Percentiles rank a stretch among this genome's conserved stretches.
phyloP scores from a whole-genome alignment of 2,329 filamentous ascomycete genomes.

The Aspergillus aculeatus region DNA sequence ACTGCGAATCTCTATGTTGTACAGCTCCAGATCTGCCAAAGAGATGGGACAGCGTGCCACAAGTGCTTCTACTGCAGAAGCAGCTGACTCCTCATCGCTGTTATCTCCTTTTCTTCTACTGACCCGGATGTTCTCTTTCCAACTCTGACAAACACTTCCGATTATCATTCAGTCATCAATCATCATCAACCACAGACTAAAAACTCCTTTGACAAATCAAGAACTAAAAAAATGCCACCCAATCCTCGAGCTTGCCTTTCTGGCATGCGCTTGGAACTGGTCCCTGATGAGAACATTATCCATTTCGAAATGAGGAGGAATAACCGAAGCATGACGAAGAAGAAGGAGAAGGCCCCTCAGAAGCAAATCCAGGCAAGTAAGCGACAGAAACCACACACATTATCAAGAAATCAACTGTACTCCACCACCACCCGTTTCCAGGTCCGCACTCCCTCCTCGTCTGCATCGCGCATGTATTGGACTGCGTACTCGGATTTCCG shows the following conservation, averaged over 20 bases:
- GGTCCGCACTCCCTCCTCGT: constrained; percentile 31
- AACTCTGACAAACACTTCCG: background rate
- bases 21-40: background rate
- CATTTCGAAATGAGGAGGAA: background rate
- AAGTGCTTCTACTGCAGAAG: background rate
- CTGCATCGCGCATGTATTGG: constrained; percentile 32
- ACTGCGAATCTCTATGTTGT: background rate
- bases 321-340: background rate
- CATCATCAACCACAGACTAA: background rate
- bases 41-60: background rate
- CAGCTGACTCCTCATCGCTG: background rate
- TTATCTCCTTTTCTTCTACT: background rate
- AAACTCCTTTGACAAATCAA: background rate
- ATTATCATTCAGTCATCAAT: background rate
- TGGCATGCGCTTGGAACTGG: background rate
- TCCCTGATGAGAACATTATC: background rate
- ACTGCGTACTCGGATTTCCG: constrained; percentile 32
- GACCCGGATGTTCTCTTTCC: background rate
- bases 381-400: background rate
- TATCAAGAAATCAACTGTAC: constrained; percentile 27
- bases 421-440: constrained; percentile 39
- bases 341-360: constrained; percentile 2
- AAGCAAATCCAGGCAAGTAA: background rate
- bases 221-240: background rate
- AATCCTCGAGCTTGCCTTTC: background rate